Conservation (phyloP, 2,329 filamentous ascomycete genomes). For the Aureobasidium subglaciale region DNA sequence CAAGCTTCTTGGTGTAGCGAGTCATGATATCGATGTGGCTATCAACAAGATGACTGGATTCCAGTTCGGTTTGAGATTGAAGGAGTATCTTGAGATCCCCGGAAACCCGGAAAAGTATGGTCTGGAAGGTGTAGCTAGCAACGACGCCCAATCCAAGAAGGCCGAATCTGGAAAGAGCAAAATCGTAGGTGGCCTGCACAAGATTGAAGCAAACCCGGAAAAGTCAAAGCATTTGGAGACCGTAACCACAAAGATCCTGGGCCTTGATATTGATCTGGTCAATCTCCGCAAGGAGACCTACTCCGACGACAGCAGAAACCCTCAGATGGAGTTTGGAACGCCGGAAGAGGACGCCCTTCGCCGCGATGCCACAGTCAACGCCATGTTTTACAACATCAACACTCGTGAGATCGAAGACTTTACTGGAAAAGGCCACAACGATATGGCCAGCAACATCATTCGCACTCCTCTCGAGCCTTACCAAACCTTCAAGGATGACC, state of each 20-base stretch:
- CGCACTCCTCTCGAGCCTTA: conserved; percentile 80
- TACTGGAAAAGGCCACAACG: conserved; percentile 63
- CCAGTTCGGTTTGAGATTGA: conserved; percentile 62
- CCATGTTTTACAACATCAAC: conserved; percentile 90
- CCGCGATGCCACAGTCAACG: conserved; percentile 89
- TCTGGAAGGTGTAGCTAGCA: conserved; percentile 34
- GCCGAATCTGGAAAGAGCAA: conserved; percentile 40
- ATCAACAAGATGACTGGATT: conserved; percentile 82
- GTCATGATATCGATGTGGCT: conserved; percentile 77
- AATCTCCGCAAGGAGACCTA: conserved; percentile 92
- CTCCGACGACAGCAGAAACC: conserved; percentile 79
- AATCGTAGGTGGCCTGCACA: conserved; percentile 71
- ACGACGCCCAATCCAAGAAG: conserved; percentile 33
- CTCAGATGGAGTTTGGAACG: conserved; percentile 88
- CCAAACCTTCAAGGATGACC: conserved; percentile 92
- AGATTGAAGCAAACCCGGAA: conserved; percentile 85
- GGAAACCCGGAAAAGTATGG: conserved; percentile 56
- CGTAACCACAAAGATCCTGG: conserved; percentile 76
- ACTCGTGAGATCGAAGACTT: conserved; percentile 77
- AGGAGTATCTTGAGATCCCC: conserved; percentile 57
- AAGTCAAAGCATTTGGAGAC: conserved; percentile 97
- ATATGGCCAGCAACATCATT: conserved; percentile 67
- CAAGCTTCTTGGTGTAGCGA: conserved; percentile 65
- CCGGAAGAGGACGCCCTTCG: conserved; percentile 82
- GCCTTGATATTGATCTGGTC: conserved; percentile 86